Evolutionary conservation across 805 yeast genomes (phyloP).

Genomic region (Diddensiella santjacobensis): DNA sequence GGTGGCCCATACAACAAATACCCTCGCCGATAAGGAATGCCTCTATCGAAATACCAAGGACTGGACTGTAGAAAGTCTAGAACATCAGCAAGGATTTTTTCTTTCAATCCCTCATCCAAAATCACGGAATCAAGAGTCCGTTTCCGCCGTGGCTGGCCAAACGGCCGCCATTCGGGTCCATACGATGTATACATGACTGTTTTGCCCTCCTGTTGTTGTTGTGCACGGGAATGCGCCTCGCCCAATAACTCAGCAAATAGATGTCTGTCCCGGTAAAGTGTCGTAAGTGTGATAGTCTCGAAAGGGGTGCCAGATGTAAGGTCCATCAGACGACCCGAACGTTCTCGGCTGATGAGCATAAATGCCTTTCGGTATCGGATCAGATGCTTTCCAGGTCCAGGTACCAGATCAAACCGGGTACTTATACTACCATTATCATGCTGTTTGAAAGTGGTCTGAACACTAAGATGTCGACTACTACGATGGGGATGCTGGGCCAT

Average conservation of each 20-base stretch:
- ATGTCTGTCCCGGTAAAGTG: slow-evolving; percentile 74
- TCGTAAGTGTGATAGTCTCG: slow-evolving; percentile 92
- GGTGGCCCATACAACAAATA: slow-evolving; percentile 95
- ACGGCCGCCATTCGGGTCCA: slow-evolving; percentile 99
- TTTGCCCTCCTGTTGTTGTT: slow-evolving; percentile 81
- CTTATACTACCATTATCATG: slow-evolving; percentile 90
- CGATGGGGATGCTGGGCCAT: slow-evolving; percentile 80
- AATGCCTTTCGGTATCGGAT: slow-evolving; percentile 81
- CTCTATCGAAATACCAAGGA: slow-evolving; percentile 90
- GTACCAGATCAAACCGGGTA: slow-evolving; percentile 86
- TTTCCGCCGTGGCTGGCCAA: slow-evolving; percentile 91
- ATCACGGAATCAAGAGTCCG: slow-evolving; percentile 82
- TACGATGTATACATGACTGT: slow-evolving; percentile 91
- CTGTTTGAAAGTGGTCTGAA: slow-evolving; percentile 79
- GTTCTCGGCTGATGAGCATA: slow-evolving; percentile 82
- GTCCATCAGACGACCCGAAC: slow-evolving; percentile 85
- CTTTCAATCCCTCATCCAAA: slow-evolving; percentile 70
- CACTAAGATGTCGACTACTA: slow-evolving; percentile 78
- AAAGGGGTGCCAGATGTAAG: slow-evolving; percentile 89
- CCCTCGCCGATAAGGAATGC: slow-evolving; percentile 97
- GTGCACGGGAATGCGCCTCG: slow-evolving; percentile 83
- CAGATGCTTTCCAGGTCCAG: slow-evolving; percentile 95
- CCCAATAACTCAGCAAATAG: slow-evolving; percentile 65
- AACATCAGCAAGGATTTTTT: slow-evolving; percentile 64
- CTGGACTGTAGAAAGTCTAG: slow-evolving; percentile 75